Evolutionary conservation across 768 basidiomycete species (phyloP), one percentile per base, ranked within the genome.

Genomic region (Tylopilus balloui): DNA sequence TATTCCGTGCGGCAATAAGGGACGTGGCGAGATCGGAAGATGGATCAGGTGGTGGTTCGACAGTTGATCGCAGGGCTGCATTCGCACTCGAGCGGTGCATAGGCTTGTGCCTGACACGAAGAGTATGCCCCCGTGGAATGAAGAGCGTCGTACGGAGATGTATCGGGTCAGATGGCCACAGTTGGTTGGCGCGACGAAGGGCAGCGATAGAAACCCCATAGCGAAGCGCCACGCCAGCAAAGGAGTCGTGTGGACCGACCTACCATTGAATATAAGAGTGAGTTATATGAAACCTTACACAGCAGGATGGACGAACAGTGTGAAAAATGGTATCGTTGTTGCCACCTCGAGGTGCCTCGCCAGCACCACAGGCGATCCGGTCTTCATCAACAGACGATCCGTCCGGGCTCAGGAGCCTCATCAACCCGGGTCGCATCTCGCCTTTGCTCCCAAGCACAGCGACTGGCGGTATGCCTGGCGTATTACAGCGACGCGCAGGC

Each of bases 91-190:
- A 35, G 31, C 12, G 14, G n/a, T 12, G 41, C 20, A 15, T 13
- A 21, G 24, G 23, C 29, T 35, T 66, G 21, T 19, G 38, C 28
- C 52, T 49, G 5, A 31, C 6, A 10, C 32, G 51, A 36, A 41
- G 46, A 4, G 35, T 14, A 29, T 63, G 34, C 19, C 57, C 53
- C 1, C 43, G 55, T 0, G 94, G 92, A 48, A 98, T 85, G 59
- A 88, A 84, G 29, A 96, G 79, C 6, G 81, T 74, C 39, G 83
- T 82, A 24, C 94, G 86, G 28, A 93, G 78, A 69, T 95, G 91
- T 39, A 99, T 88, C 1, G 91, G 78, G 64, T 98, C 96, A 7
- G 89, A 86, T 6, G 91, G 67, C 96, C 96, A 99, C 8, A 99
- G 73, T 55, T 93, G 90, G 67, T 99, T 99, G 41, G 84, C 84